phyloP scores from a whole-genome alignment of 805 yeast species.

The Candida vaughaniae region DNA sequence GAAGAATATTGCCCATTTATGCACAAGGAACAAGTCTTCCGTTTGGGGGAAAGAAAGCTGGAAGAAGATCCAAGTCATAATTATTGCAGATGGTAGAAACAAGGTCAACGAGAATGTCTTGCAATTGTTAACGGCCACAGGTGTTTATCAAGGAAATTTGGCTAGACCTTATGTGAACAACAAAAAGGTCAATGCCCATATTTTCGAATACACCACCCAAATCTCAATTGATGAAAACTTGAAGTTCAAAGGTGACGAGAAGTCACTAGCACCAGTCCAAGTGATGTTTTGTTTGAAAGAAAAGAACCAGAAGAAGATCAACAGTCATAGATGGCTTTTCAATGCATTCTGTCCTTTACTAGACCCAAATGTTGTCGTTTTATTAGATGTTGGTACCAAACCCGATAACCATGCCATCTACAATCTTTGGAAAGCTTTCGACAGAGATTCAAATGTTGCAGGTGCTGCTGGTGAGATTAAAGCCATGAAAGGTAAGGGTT shows the following conservation, averaged over 20 bases:
- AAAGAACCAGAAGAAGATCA: conserved; percentile 86
- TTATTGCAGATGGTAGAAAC: conserved; percentile 92
- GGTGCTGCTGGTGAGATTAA: conserved; percentile 99
- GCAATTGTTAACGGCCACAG: conserved; percentile 89
- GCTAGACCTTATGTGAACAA: conserved; percentile 93
- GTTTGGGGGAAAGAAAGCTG: conserved; percentile 97
- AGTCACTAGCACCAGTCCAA: conserved; percentile 93
- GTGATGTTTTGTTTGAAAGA: conserved; percentile 90
- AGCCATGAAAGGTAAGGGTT: conserved; percentile 89
- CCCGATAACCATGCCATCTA: conserved; percentile 88
- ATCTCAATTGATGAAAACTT: conserved; percentile 86
- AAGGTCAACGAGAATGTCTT: conserved; percentile 82
- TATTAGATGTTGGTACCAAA: conserved; percentile 96
- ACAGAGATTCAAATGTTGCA: conserved; percentile 92
- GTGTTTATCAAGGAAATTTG: conserved; percentile 95
- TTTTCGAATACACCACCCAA: conserved; percentile 95
- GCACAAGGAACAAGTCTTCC: conserved; percentile 75
- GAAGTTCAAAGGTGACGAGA: conserved; percentile 86
- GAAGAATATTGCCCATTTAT: conserved; percentile 85
- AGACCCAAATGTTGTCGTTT: conserved; percentile 85
- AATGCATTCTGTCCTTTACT: conserved; percentile 91
- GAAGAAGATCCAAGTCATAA: conserved; percentile 92
- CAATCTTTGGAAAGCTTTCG: conserved; percentile 97
- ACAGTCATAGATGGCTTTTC: conserved; percentile 97
- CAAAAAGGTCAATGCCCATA: conserved; percentile 87